A percentile compares a stretch with the other conserved stretches of the same genome.
phyloP scores from a whole-genome alignment of 208 protist species.

The Tritrichomonas musculus region DNA sequence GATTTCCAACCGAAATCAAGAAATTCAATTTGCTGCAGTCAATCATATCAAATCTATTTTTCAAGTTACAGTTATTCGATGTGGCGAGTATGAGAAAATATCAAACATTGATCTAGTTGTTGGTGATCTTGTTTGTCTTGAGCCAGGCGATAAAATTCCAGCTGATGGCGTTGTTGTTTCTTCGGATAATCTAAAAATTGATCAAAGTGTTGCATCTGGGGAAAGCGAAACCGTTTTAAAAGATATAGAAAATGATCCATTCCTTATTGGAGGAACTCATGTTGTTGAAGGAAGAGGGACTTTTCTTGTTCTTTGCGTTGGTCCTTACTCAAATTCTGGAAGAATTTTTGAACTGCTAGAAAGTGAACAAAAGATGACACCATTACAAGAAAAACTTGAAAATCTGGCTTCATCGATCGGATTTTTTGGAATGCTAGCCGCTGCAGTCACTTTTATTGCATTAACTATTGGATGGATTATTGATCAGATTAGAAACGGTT shows the following conservation, averaged over 20 bases:
- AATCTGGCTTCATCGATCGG: neutral
- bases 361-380: conserved; percentile 40
- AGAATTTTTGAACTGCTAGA: conserved; percentile 45
- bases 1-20: neutral
- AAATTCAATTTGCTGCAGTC: neutral
- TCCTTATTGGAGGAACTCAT: neutral
- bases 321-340: conserved; percentile 53
- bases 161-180: conserved; percentile 65
- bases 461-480: neutral
- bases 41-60: neutral
- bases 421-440: neutral
- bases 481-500: neutral
- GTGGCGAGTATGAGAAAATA: neutral
- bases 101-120: conserved; percentile 36
- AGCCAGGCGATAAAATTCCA: conserved; percentile 62
- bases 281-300: neutral
- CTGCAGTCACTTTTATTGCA: neutral
- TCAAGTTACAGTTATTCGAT: neutral
- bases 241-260: conserved; percentile 37
- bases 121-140: conserved; percentile 66
- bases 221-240: conserved; percentile 57
- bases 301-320: conserved; percentile 11
- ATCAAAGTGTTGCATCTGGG: conserved; percentile 54
- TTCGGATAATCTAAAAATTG: conserved; percentile 57
- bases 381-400: conserved; percentile 25